A percentile compares a stretch with the other conserved stretches of the same genome.
phyloP scores from a whole-genome alignment of 768 basidiomycete genomes.

The Psilocybe sp. region DNA sequence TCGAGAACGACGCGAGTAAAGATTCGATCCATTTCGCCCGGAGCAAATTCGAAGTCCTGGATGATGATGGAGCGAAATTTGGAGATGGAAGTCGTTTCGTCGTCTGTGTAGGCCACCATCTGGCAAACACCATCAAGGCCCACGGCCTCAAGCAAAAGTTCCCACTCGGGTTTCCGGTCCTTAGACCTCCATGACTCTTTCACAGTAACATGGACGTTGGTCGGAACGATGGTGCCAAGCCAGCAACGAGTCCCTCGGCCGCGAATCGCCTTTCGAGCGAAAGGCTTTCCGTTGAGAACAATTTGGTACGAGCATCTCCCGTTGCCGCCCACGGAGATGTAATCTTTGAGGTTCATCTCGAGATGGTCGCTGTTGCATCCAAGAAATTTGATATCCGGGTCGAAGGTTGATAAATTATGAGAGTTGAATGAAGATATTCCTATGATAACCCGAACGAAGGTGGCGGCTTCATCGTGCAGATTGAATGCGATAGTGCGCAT shows the following conservation, averaged over 20 bases:
- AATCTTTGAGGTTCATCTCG: too few relatives aligned
- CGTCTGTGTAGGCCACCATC: constrained; percentile 10
- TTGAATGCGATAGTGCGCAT: too few relatives aligned
- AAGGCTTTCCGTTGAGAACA: background rate
- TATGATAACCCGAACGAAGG: too few relatives aligned
- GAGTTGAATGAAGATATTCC: too few relatives aligned
- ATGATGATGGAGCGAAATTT: background rate
- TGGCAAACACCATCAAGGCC: constrained; percentile 14
- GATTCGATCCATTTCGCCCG: background rate
- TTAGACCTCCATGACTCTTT: constrained; percentile 18
- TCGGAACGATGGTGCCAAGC: too few relatives aligned
- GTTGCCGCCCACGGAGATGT: too few relatives aligned
- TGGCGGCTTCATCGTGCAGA: too few relatives aligned
- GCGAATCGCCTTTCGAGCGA: constrained; percentile 10
- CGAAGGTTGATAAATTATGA: too few relatives aligned
- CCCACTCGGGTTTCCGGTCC: constrained; percentile 2
- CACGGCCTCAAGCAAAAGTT: constrained; percentile 3
- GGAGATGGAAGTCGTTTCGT: background rate
- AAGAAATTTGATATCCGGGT: too few relatives aligned
- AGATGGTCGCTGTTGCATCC: too few relatives aligned
- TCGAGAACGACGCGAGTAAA: constrained; percentile 10
- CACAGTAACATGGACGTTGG: constrained; percentile 13
- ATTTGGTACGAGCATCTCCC: too few relatives aligned
- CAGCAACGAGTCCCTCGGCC: too few relatives aligned
- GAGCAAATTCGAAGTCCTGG: background rate